Conservation (phyloP, 2,329 filamentous ascomycete genomes). For the Thermothelomyces thermophilus region DNA sequence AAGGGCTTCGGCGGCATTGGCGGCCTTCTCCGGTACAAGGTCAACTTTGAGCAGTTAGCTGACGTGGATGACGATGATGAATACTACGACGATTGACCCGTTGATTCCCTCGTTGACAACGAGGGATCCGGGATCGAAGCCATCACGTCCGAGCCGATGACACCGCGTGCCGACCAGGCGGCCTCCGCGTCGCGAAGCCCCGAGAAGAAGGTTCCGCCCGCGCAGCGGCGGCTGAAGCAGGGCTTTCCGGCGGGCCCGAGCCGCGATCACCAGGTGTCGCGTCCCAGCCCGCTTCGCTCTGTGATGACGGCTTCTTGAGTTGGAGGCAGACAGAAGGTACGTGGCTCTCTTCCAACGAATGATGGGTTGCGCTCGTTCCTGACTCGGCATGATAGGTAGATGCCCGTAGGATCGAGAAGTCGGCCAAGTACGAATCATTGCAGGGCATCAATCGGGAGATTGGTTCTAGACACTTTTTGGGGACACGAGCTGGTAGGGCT, state of each 20-base stretch:
- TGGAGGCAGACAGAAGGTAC: conserved; percentile 19
- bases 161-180: conserved; percentile 32
- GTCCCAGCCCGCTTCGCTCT: conserved; percentile 62
- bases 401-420: conserved; percentile 25
- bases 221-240: conserved; percentile 43
- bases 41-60: conserved; percentile 98
- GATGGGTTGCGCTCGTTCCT: background rate
- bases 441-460: conserved; percentile 21
- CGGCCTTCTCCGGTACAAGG: conserved; percentile 95
- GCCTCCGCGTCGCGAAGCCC: conserved; percentile 36
- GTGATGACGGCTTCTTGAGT: conserved; percentile 58
- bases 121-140: conserved; percentile 71
- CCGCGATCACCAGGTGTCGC: conserved; percentile 46
- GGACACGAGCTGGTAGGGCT: conserved; percentile 16
- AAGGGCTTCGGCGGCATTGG: conserved; percentile 99
- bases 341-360: background rate
- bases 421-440: conserved; percentile 21
- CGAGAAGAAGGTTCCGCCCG: conserved; percentile 31
- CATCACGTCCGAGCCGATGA: conserved; percentile 32
- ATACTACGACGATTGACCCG: conserved; percentile 88
- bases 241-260: conserved; percentile 39
- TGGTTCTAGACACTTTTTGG: conserved; percentile 11
- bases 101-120: conserved; percentile 77
- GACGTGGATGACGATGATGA: conserved; percentile 88
- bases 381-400: conserved; percentile 12